Percentiles rank a stretch among this genome's conserved stretches.
Evolutionary conservation across 2,329 filamentous ascomycete species (phyloP).

Genomic region (Alternaria longipes): DNA sequence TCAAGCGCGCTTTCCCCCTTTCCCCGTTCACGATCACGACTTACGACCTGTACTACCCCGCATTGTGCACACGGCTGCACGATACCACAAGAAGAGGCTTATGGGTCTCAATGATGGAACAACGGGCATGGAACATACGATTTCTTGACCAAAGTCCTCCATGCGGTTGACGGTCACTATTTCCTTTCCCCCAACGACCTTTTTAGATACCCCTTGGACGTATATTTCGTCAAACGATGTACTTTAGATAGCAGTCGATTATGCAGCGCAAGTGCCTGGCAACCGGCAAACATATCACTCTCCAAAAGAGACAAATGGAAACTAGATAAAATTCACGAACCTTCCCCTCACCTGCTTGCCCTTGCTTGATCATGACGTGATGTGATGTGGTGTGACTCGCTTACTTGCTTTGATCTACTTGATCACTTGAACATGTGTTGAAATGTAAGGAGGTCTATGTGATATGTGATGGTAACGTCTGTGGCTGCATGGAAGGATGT

Average conservation of each 20-base stretch:
- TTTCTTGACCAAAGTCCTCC: background rate
- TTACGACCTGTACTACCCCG: background rate
- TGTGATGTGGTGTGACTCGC: background rate
- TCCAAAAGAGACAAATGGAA: background rate
- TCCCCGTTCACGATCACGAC: background rate
- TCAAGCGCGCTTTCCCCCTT: background rate
- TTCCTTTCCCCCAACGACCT: background rate
- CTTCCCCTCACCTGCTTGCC: too few relatives aligned
- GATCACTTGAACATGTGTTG: background rate
- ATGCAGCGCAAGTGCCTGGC: background rate
- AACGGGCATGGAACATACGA: background rate
- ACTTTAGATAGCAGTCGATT: background rate
- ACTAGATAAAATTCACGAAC: background rate
- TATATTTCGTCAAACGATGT: background rate
- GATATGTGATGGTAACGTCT: background rate
- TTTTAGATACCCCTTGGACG: slow-evolving; percentile 1
- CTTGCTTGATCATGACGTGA: background rate
- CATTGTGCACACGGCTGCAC: background rate
- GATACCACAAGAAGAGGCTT: background rate
- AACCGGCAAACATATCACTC: background rate
- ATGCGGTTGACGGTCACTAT: background rate
- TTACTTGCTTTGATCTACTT: background rate
- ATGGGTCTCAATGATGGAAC: background rate
- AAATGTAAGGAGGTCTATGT: background rate
- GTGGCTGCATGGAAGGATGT: slow-evolving; percentile 1